These are phyloP conservation scores for Entomortierella beljakovae DNA, from an alignment of 192 early-diverging fungal species.

Conservation along the genomic window DNA sequence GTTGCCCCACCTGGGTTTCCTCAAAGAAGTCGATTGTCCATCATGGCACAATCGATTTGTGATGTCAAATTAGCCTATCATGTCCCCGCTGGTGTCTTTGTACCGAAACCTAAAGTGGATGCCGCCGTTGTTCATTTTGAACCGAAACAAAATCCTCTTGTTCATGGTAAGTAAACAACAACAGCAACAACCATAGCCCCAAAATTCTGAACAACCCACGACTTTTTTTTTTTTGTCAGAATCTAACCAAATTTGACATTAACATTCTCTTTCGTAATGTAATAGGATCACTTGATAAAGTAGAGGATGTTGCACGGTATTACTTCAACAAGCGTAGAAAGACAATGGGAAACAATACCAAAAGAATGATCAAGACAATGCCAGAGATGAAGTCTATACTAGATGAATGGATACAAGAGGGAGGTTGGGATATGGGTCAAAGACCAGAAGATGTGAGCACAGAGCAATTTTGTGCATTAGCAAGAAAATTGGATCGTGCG, in stretches of 20 bases:
- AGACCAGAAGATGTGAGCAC: slow-evolving; percentile 75
- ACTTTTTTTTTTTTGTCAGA: no score
- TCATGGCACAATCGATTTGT: slow-evolving; percentile 79
- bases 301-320: slow-evolving; percentile 71
- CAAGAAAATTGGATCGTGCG: slow-evolving; percentile 59
- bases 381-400: slow-evolving; percentile 33
- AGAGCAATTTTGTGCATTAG: slow-evolving; percentile 68
- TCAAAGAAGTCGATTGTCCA: slow-evolving; percentile 73
- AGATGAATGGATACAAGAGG: slow-evolving; percentile 60
- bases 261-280: background rate
- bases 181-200: background rate
- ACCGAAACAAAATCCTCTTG: slow-evolving; percentile 58
- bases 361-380: slow-evolving; percentile 48
- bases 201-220: background rate
- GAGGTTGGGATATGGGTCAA: slow-evolving; percentile 63
- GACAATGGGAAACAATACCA: slow-evolving; percentile 69
- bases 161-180: slow-evolving; percentile 47
- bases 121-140: slow-evolving; percentile 78
- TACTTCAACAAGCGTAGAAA: slow-evolving; percentile 79
- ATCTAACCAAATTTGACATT: background rate
- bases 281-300: slow-evolving; percentile 59
- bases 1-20: slow-evolving; percentile 62
- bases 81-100: slow-evolving; percentile 72
- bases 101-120: slow-evolving; percentile 82
- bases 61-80: slow-evolving; percentile 70